Percentiles rank a stretch among this genome's conserved stretches.
These are phyloP conservation scores for Circinella umbellata DNA, from an alignment of 371 early-diverging fungal genomes.

Conservation along the genomic window DNA sequence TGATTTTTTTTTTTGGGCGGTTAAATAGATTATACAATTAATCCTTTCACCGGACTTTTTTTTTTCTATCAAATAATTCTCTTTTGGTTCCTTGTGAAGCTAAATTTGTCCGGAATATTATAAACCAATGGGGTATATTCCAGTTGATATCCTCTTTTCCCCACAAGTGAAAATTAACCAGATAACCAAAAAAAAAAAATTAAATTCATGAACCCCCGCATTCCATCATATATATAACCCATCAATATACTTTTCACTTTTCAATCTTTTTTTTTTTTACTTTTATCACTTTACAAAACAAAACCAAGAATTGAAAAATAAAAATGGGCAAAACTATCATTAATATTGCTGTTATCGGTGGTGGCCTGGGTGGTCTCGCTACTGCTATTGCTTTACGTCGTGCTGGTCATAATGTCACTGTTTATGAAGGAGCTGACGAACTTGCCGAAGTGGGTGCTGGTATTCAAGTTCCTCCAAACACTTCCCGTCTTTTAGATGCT, in stretches of 20 bases:
- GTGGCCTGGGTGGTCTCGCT: constrained; percentile 35
- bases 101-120: neutral
- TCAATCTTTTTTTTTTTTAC: constrained; percentile 2
- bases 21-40: no score
- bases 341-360: constrained; percentile 28
- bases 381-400: constrained; percentile 31
- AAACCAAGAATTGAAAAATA: neutral
- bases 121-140: constrained; percentile 20
- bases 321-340: constrained; percentile 10
- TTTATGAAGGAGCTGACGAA: constrained; percentile 27
- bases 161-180: neutral
- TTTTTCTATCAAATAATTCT: no score
- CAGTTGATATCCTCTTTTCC: constrained; percentile 15
- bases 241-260: neutral
- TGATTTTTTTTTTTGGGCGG: no score
- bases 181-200: no score
- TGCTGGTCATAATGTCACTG: constrained; percentile 30
- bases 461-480: constrained; percentile 38
- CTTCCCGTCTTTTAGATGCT: constrained; percentile 27
- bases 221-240: neutral
- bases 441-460: constrained; percentile 37
- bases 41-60: neutral
- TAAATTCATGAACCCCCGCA: neutral
- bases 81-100: no score
- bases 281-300: neutral